phyloP scores from a whole-genome alignment of 192 early-diverging fungal species.

The Coemansia sp. region DNA sequence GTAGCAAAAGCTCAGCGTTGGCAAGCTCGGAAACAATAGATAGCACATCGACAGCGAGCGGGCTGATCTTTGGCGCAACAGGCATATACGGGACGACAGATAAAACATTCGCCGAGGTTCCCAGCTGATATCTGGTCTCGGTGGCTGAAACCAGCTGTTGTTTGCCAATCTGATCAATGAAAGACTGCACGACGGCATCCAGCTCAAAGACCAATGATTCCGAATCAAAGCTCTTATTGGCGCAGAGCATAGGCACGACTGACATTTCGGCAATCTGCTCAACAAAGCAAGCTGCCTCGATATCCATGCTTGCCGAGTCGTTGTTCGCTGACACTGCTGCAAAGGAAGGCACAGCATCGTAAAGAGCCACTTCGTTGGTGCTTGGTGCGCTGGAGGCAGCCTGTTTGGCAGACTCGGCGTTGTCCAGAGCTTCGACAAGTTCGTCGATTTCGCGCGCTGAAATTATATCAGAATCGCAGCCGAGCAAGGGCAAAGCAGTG shows the following conservation, averaged over 20 bases:
- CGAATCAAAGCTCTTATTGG: not conserved
- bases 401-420: not conserved
- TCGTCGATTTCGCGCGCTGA: constrained; percentile 38
- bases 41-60: not conserved
- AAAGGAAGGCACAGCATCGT: not conserved
- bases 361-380: not conserved
- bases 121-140: too few species aligned
- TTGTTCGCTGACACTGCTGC: not conserved
- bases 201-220: constrained; percentile 2
- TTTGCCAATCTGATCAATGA: not conserved
- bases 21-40: constrained; percentile 3
- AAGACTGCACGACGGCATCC: not conserved
- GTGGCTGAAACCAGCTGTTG: not conserved
- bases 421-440: constrained; percentile 36
- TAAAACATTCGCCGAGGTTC: too few species aligned
- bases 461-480: constrained; percentile 22
- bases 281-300: not conserved
- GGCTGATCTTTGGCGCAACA: not conserved
- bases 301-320: not conserved
- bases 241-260: not conserved
- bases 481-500: not conserved
- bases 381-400: not conserved
- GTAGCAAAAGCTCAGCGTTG: not conserved
- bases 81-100: not conserved
- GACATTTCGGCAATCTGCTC: not conserved